phyloP scores from a whole-genome alignment of 2,329 filamentous ascomycete genomes.

The Diplocarpon mali region DNA sequence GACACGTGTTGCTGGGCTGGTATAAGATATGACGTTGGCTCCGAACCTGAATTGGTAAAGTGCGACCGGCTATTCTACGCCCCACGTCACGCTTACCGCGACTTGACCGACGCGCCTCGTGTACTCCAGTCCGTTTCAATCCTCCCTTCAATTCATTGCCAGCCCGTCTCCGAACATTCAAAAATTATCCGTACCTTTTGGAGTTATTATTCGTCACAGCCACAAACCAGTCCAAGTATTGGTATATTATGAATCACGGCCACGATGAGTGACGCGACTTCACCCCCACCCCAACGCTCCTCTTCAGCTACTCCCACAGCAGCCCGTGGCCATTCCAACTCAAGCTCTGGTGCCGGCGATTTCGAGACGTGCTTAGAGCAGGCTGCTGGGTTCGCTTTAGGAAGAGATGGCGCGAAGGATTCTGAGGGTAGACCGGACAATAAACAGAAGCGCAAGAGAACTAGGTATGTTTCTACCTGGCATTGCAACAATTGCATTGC shows the following conservation, averaged over 20 bases:
- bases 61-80: slow-evolving; percentile 1
- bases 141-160: slow-evolving; percentile 11
- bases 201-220: slow-evolving; percentile 8
- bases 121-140: neutral
- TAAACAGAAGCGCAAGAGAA: slow-evolving; percentile 46
- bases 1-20: slow-evolving; percentile 11
- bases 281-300: slow-evolving; percentile 23
- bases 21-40: slow-evolving; percentile 7
- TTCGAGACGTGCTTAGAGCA: slow-evolving; percentile 15
- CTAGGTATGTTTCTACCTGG: slow-evolving; percentile 38
- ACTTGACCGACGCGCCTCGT: neutral
- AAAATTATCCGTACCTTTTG: neutral
- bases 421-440: slow-evolving; percentile 28
- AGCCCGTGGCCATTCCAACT: slow-evolving; percentile 10
- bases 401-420: slow-evolving; percentile 16
- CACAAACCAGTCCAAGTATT: slow-evolving; percentile 7
- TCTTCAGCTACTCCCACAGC: slow-evolving; percentile 16
- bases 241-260: slow-evolving; percentile 19
- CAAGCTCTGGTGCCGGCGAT: slow-evolving; percentile 15
- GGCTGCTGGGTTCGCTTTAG: slow-evolving; percentile 11
- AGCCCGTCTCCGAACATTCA: neutral
- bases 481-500: neutral
- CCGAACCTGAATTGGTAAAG: slow-evolving; percentile 3
- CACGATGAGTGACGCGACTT: slow-evolving; percentile 27
- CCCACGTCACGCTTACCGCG: neutral